A percentile compares a stretch with the other conserved stretches of the same genome.
These are phyloP conservation scores for Penicillium malachiteum DNA, from an alignment of 495 filamentous ascomycete species.

Conservation along the genomic window DNA sequence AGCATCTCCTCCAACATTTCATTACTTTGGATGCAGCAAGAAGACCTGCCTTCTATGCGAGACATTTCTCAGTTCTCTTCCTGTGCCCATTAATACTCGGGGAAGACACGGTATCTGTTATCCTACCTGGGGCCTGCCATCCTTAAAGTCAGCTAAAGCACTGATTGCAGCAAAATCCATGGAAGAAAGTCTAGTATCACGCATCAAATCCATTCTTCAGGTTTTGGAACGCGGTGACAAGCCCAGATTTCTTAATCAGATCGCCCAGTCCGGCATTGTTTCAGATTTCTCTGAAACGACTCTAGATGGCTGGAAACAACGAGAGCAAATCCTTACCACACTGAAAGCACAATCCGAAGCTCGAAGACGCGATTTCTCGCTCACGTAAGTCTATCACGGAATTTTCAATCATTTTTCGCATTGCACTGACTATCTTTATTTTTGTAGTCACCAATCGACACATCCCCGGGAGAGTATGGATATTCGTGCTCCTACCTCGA, in stretches of 20 bases:
- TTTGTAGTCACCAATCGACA: neutral
- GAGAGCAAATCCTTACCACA: neutral
- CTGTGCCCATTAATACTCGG: neutral
- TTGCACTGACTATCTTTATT: neutral
- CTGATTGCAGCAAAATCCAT: neutral
- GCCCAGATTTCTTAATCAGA: neutral
- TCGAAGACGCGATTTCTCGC: too few relatives aligned
- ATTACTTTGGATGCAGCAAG: conserved; percentile 9
- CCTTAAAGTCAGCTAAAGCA: neutral
- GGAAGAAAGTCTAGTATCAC: neutral
- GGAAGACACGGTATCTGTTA: conserved; percentile 7
- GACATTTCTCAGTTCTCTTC: conserved; percentile 4
- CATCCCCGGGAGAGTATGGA: neutral
- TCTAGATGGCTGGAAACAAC: neutral
- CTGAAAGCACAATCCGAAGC: neutral
- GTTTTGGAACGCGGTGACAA: neutral
- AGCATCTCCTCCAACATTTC: neutral
- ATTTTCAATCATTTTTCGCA: neutral
- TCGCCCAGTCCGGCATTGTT: neutral
- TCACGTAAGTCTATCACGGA: neutral
- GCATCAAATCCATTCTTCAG: neutral
- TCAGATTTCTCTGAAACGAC: neutral
- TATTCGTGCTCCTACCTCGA: neutral
- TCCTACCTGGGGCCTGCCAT: neutral
- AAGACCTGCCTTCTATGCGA: conserved; percentile 9